Evolutionary conservation across 192 early-diverging fungal species (phyloP), one percentile per base, ranked within the genome.

Genomic region (Gaertneriomyces semiglobifer): DNA sequence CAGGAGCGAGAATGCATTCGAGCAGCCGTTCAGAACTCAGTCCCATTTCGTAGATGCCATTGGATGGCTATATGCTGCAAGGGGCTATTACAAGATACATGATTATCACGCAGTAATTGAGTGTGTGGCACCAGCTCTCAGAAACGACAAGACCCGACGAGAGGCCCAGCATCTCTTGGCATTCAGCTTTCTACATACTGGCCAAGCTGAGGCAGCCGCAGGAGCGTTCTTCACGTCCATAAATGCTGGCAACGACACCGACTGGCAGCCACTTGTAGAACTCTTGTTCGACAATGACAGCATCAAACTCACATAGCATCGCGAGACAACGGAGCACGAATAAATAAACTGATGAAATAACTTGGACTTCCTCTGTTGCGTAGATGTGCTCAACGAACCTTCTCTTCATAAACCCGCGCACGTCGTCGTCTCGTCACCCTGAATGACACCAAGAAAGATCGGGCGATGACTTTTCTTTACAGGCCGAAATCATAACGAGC

Each of bases 41-140:
- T 33, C 25, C 2, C 25, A 33, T 16, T 1, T 7, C 19, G 25
- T 20, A 86, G 84, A 86, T 67, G 78, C 81, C 7, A 69, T 86
- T 50, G 81, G 81, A 45, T 86, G 84, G 84, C 75, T 86, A 42
- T 86, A 86, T 53, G 81, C 81, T 5, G 84, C 84, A 0, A 72
- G 84, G 42, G 84, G 84, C 7, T 86, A 78, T 71, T 86, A 86
- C 77, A 86, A 86, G 59, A 59, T 83, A 12, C 79, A 80, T 20
- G 77, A 86, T 60, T 86, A 79, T 71, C 84, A 86, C 65, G 73
- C 80, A 5, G 84, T 86, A 33, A 86, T 86, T 57, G 84, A 86
- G 66, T 81, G 79, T 65, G 78, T 86, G 3, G 73, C 81, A 5
- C 84, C 84, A 12, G 84, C 84, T 9, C 76, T 86, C 4, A 75